A percentile compares a stretch with the other conserved stretches of the same genome.
phyloP scores from a whole-genome alignment of 495 filamentous ascomycete species.

The Ascodesmis nigricans region DNA sequence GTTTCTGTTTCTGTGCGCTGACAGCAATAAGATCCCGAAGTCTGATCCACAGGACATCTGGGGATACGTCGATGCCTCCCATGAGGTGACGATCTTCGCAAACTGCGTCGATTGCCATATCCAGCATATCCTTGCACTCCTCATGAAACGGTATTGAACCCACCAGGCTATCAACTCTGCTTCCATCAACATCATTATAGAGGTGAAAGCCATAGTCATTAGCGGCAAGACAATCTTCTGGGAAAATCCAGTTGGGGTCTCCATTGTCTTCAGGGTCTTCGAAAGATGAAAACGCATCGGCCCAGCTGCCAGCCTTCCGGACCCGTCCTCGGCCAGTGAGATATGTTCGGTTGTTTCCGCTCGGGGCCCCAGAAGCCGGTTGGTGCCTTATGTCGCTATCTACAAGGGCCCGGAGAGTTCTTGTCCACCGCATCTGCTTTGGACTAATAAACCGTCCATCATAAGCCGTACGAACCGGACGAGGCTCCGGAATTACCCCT shows the following conservation, averaged over 20 bases:
- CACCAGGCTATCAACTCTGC: constrained; percentile 15
- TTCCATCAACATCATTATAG: constrained; percentile 21
- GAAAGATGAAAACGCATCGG: constrained; percentile 21
- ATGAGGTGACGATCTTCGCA: constrained; percentile 15
- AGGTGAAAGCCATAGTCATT: constrained; percentile 20
- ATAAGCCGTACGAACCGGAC: constrained; percentile 15
- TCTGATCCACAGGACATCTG: constrained; percentile 19
- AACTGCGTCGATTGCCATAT: constrained; percentile 20
- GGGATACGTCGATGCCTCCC: constrained; percentile 8
- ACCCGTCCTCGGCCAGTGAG: constrained; percentile 21
- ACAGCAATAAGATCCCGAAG: constrained; percentile 18
- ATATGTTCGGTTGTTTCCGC: constrained; percentile 14
- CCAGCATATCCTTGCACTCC: constrained; percentile 22
- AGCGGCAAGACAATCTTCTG: too few species aligned
- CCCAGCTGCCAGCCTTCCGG: constrained; percentile 21
- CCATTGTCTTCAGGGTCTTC: constrained; percentile 21
- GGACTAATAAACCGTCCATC: constrained; percentile 18
- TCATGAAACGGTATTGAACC: constrained; percentile 23
- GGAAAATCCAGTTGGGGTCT: too few species aligned
- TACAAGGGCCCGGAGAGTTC: constrained; percentile 22
- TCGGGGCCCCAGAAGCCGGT: too few species aligned
- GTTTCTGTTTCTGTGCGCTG: constrained; percentile 10
- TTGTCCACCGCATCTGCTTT: constrained; percentile 22
- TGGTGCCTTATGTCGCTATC: constrained; percentile 10
- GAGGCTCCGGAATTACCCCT: constrained; percentile 12